Percentiles rank a stretch among this genome's conserved stretches.
phyloP scores from a whole-genome alignment of 129 eudicot species.

The Lonicera japonica region DNA sequence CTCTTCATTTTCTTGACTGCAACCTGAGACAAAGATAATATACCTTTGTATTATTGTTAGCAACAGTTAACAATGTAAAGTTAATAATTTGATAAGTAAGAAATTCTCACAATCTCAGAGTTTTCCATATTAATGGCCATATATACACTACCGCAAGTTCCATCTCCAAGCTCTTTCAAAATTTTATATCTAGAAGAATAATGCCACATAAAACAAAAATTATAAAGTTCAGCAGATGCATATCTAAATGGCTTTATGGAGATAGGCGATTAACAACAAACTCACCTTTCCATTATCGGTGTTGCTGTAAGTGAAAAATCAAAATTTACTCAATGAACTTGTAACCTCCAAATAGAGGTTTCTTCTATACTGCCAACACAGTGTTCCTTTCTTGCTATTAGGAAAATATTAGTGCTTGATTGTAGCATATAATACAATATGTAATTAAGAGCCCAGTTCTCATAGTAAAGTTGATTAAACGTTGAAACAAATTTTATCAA shows the following conservation, averaged over 20 bases:
- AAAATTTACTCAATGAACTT: constrained; percentile 54
- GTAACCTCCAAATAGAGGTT: constrained; percentile 59
- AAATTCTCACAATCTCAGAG: constrained; percentile 65
- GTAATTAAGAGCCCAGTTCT: constrained; percentile 41
- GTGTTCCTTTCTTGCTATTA: constrained; percentile 53
- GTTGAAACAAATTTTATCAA: constrained; percentile 45
- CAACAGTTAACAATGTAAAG: not conserved
- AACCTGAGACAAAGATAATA: constrained; percentile 47
- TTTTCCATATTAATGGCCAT: constrained; percentile 73
- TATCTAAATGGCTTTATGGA: not conserved
- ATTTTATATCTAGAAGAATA: constrained; percentile 56
- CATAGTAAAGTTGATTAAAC: constrained; percentile 45
- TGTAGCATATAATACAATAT: constrained; percentile 35
- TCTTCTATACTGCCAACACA: constrained; percentile 60
- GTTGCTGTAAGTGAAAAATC: constrained; percentile 19
- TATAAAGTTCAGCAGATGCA: constrained; percentile 4
- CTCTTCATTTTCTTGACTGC: constrained; percentile 97
- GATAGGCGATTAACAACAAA: not conserved
- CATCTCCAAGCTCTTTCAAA: constrained; percentile 92
- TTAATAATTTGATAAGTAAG: constrained; percentile 9
- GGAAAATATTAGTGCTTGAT: constrained; percentile 28
- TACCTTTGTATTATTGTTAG: constrained; percentile 1
- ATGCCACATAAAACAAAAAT: constrained; percentile 14
- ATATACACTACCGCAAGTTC: constrained; percentile 92
- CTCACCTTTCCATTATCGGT: constrained; percentile 68